These are phyloP conservation scores for Lichina pygmaea DNA, from an alignment of 495 filamentous ascomycete species.

Conservation along the genomic window DNA sequence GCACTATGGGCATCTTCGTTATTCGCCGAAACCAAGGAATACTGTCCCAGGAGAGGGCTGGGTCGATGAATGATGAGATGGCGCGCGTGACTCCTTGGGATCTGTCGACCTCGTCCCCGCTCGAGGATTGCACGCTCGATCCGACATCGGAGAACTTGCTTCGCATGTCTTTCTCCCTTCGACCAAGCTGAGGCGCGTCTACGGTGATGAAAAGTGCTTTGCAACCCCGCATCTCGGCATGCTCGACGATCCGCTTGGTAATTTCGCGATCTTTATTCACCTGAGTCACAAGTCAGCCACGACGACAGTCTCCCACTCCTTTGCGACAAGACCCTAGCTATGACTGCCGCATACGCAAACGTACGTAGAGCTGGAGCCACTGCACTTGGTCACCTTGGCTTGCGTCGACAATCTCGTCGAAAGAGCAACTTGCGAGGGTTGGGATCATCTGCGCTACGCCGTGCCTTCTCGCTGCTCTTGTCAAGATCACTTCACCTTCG, in stretches of 20 bases:
- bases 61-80: constrained; percentile 93
- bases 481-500: constrained; percentile 80
- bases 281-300: constrained; percentile 1
- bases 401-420: constrained; percentile 90
- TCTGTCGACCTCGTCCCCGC: constrained; percentile 42
- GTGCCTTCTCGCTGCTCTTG: constrained; percentile 56
- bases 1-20: constrained; percentile 86
- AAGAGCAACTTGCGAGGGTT: constrained; percentile 88
- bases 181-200: constrained; percentile 83
- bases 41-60: constrained; percentile 68
- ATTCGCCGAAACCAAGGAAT: constrained; percentile 83
- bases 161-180: constrained; percentile 88
- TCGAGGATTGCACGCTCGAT: constrained; percentile 45
- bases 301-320: not conserved
- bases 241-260: constrained; percentile 68
- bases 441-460: constrained; percentile 92
- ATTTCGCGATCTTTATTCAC: constrained; percentile 86
- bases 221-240: constrained; percentile 80
- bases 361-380: constrained; percentile 84
- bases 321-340: too few species aligned
- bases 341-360: not conserved
- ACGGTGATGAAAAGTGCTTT: constrained; percentile 97
- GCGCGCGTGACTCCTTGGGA: constrained; percentile 77
- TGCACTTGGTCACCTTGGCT: constrained; percentile 57
- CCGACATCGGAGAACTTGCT: constrained; percentile 72